Conservation (phyloP, 371 early-diverging fungal species). For the Cladochytrium tenue region DNA sequence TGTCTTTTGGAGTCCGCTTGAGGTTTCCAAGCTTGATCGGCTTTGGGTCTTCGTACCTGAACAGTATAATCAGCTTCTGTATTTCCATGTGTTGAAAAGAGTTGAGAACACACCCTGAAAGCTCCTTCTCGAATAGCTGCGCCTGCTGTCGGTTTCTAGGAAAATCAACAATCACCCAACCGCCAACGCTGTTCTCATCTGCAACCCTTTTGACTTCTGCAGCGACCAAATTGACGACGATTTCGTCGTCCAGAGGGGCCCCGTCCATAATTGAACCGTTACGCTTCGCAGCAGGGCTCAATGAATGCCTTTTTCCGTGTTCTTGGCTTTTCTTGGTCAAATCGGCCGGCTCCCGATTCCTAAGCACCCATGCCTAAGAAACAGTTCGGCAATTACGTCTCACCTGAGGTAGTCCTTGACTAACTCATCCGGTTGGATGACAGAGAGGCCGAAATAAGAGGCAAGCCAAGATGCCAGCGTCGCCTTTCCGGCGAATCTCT, state of each 20-base stretch:
- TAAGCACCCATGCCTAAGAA: too few relatives aligned
- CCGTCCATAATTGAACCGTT: slow-evolving; percentile 45
- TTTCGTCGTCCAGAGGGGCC: slow-evolving; percentile 37
- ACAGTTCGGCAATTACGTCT: too few relatives aligned
- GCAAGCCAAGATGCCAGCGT: slow-evolving; percentile 43
- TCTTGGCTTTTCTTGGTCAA: slow-evolving; percentile 13
- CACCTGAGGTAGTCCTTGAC: slow-evolving; percentile 46
- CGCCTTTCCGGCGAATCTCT: slow-evolving; percentile 48
- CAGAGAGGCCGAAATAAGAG: slow-evolving; percentile 28
- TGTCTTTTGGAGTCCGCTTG: slow-evolving; percentile 45
- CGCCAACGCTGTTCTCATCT: slow-evolving; percentile 14
- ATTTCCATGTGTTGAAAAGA: slow-evolving; percentile 15
- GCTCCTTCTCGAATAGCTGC: slow-evolving; percentile 51
- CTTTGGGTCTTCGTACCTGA: slow-evolving; percentile 60
- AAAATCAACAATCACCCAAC: slow-evolving; percentile 55
- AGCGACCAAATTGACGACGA: slow-evolving; percentile 42
- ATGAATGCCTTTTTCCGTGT: slow-evolving; percentile 2
- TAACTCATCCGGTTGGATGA: slow-evolving; percentile 41
- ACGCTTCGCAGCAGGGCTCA: too few relatives aligned
- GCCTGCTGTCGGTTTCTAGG: slow-evolving; percentile 52
- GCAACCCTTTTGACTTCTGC: slow-evolving; percentile 36
- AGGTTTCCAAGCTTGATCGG: slow-evolving; percentile 54
- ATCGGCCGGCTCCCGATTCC: too few relatives aligned
- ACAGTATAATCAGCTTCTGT: background rate
- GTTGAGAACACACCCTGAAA: slow-evolving; percentile 46